Evolutionary conservation across 2,329 filamentous ascomycete species (phyloP).

Genomic region (Pleoardoris graminearum): DNA sequence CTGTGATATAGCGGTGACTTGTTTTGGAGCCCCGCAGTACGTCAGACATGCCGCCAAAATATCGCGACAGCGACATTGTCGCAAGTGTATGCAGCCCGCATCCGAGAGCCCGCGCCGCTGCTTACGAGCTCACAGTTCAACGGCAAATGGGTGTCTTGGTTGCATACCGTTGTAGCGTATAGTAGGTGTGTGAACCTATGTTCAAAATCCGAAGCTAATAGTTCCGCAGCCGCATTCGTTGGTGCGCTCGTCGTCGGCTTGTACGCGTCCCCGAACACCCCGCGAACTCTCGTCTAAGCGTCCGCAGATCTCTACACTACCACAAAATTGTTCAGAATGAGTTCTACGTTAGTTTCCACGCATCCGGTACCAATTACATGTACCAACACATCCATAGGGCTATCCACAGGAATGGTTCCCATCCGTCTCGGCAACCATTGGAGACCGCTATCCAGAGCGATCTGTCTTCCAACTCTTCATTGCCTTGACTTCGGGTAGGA

Average conservation of each 20-base stretch:
- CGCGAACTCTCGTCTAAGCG: constrained; percentile 26
- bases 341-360: constrained; percentile 63
- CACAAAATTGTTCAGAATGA: constrained; percentile 98
- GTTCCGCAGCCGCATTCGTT: constrained; percentile 71
- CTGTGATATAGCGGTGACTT: constrained; percentile 20
- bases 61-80: constrained; percentile 65
- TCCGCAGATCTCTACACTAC: constrained; percentile 74
- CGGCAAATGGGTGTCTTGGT: constrained; percentile 87
- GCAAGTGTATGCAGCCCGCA: constrained; percentile 52
- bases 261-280: constrained; percentile 28
- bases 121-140: constrained; percentile 61
- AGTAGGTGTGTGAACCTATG: constrained; percentile 49
- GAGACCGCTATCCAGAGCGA: constrained; percentile 93
- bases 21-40: constrained; percentile 4
- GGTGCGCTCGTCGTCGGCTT: constrained; percentile 80
- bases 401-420: constrained; percentile 91
- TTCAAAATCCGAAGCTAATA: constrained; percentile 12
- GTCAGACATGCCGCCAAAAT: constrained; percentile 60
- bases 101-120: constrained; percentile 14
- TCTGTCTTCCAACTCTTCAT: constrained; percentile 98
- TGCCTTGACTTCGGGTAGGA: constrained; percentile 80
- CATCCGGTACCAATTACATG: background rate
- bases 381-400: constrained; percentile 36
- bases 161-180: constrained; percentile 84
- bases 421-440: constrained; percentile 94